These are phyloP conservation scores for Colletotrichum tropicale DNA, from an alignment of 2,329 filamentous ascomycete species.

Conservation along the genomic window DNA sequence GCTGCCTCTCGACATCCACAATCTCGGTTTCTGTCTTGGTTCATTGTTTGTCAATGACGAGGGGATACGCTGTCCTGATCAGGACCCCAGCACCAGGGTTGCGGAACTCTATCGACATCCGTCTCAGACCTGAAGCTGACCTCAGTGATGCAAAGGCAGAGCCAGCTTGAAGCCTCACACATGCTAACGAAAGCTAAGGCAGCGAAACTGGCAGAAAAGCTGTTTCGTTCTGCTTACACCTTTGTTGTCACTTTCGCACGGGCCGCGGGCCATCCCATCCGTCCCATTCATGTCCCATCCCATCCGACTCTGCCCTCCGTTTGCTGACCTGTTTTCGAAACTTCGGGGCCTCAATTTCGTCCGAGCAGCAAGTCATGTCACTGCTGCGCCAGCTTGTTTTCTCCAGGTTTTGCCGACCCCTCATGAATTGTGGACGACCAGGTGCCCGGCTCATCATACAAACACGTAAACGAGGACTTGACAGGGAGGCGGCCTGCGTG, in stretches of 20 bases:
- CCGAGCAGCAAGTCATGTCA: constrained; percentile 3
- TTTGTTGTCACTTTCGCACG: constrained; percentile 17
- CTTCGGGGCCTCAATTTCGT: constrained; percentile 2
- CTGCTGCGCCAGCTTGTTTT: background rate
- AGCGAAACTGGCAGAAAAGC: background rate
- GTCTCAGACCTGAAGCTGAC: background rate
- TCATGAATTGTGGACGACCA: background rate
- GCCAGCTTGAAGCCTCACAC: background rate
- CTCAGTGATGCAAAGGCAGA: background rate
- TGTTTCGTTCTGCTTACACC: background rate
- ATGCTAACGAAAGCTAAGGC: background rate
- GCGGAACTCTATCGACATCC: background rate
- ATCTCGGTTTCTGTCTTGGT: background rate
- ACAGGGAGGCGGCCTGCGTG: background rate
- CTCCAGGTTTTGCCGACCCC: background rate
- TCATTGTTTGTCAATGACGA: background rate
- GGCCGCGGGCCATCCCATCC: constrained; percentile 10
- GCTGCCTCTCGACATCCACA: background rate
- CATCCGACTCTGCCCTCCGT: background rate
- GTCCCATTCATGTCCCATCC: background rate
- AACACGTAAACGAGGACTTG: background rate
- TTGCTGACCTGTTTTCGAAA: constrained; percentile 5
- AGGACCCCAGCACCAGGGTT: background rate
- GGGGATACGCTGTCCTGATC: background rate
- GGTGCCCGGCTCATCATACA: background rate